Conservation (phyloP, 768 basidiomycete genomes). For the Lentinula sp. region DNA sequence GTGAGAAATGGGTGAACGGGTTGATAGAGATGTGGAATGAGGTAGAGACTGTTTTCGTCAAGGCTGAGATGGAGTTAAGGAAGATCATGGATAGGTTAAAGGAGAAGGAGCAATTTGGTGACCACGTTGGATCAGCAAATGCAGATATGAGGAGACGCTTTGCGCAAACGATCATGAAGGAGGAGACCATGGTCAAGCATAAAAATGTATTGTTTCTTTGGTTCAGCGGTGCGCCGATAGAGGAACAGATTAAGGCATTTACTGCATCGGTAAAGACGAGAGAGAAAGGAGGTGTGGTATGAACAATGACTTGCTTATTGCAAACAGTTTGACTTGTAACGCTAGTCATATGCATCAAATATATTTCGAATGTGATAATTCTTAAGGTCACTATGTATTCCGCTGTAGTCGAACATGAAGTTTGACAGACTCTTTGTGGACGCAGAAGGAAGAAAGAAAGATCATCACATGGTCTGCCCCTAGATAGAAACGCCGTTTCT, state of each 20-base stretch:
- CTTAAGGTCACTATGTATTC: too few relatives aligned
- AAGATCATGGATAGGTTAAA: neutral
- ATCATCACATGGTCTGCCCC: too few relatives aligned
- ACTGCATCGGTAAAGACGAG: neutral
- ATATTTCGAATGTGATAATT: too few relatives aligned
- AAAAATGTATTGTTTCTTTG: slow-evolving; percentile 5
- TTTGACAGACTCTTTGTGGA: too few relatives aligned
- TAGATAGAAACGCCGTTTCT: too few relatives aligned
- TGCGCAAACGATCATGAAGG: slow-evolving; percentile 3
- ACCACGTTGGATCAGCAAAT: neutral
- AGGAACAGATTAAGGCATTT: slow-evolving; percentile 1
- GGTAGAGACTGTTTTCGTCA: slow-evolving; percentile 1
- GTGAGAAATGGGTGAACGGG: slow-evolving; percentile 3
- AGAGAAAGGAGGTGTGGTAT: neutral
- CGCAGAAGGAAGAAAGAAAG: too few relatives aligned
- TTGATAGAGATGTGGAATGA: slow-evolving; percentile 1
- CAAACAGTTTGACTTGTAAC: too few relatives aligned
- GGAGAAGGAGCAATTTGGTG: neutral
- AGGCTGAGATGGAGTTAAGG: slow-evolving; percentile 2
- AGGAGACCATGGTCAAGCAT: neutral
- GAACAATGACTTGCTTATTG: too few relatives aligned
- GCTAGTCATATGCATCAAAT: too few relatives aligned
- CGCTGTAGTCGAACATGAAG: too few relatives aligned
- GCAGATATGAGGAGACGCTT: slow-evolving; percentile 1
- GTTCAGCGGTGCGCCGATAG: slow-evolving; percentile 1